Evolutionary conservation across 208 protist genomes (phyloP).

Genomic region (Naegleria lovaniensis): DNA sequence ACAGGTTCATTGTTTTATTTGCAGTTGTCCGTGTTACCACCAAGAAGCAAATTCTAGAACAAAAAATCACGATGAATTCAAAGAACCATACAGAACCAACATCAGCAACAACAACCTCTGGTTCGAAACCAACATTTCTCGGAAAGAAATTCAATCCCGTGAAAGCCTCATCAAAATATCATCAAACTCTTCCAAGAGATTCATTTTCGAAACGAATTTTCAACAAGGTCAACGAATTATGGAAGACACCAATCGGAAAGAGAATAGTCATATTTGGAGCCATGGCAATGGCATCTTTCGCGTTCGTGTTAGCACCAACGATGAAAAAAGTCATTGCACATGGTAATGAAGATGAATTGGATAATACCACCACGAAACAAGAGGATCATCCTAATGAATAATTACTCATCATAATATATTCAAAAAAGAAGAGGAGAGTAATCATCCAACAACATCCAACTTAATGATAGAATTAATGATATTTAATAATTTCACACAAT

Average conservation of each 20-base stretch:
- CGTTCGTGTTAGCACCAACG: neutral
- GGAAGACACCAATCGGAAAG: neutral
- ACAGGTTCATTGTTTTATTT: too few species aligned
- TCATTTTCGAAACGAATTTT: neutral
- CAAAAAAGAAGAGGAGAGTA: too few species aligned
- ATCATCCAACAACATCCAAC: too few species aligned
- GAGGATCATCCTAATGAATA: neutral
- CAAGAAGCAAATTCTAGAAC: too few species aligned
- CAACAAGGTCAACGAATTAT: neutral
- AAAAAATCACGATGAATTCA: too few species aligned
- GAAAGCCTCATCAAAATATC: neutral
- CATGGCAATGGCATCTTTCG: neutral
- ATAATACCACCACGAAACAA: too few species aligned
- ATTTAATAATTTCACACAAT: too few species aligned
- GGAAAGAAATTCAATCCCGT: neutral
- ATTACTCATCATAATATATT: neutral
- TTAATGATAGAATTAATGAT: too few species aligned
- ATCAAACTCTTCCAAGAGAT: neutral
- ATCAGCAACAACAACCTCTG: neutral
- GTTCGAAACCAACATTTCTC: neutral
- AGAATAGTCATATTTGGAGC: neutral
- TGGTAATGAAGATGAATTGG: neutral
- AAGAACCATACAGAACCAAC: too few species aligned
- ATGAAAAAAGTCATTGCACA: neutral
- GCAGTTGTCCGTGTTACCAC: too few species aligned